Percentiles rank a stretch among this genome's conserved stretches.
phyloP scores from a whole-genome alignment of 192 early-diverging fungal species.

The Globomyces pollinis-pini region DNA sequence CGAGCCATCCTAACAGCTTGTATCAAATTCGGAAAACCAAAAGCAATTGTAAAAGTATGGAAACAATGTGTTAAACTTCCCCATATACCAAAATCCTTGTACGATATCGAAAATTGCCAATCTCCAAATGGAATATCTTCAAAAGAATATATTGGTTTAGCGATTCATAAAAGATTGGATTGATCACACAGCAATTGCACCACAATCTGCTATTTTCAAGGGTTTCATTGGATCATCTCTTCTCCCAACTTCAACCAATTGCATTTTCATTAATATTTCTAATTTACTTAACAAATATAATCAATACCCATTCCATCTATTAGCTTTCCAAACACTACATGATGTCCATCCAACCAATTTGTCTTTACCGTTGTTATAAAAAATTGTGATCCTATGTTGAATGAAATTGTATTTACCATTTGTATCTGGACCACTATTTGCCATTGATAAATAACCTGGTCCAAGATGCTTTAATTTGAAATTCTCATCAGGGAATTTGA shows the following conservation, averaged over 20 bases:
- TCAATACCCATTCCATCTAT: conserved; percentile 50
- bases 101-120: neutral
- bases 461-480: conserved; percentile 29
- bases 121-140: neutral
- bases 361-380: conserved; percentile 35
- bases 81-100: neutral
- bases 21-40: neutral
- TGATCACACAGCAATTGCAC: neutral
- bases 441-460: conserved; percentile 42
- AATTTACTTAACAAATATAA: conserved; percentile 30
- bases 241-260: neutral
- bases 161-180: neutral
- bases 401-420: too few relatives aligned
- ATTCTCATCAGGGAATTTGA: conserved; percentile 51
- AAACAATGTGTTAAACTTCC: neutral
- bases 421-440: conserved; percentile 55
- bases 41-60: neutral
- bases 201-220: conserved; percentile 1
- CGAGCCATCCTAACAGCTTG: neutral
- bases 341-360: conserved; percentile 38
- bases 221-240: neutral
- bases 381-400: too few relatives aligned
- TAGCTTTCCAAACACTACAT: conserved; percentile 63
- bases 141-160: neutral
- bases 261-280: conserved; percentile 12